Percentiles rank a stretch among this genome's conserved stretches.
These are phyloP conservation scores for Sanguinoderma infundibulare DNA, from an alignment of 1,284 basidiomycete genomes.

Conservation along the genomic window DNA sequence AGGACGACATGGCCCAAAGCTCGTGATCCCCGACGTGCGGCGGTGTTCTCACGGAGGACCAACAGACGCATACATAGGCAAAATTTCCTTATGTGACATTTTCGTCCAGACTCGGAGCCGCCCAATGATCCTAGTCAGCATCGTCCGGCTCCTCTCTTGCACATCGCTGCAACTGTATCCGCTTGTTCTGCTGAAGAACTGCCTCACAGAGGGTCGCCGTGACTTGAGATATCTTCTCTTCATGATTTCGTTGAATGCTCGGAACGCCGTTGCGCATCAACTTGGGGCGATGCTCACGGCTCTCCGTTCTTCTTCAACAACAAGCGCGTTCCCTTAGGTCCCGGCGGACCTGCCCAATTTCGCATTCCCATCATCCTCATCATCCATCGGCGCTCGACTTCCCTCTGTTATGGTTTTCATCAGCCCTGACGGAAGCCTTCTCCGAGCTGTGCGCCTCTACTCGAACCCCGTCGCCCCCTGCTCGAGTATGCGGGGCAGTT, in stretches of 20 bases:
- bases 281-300: conserved; percentile 5
- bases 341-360: not conserved
- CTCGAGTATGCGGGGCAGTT: not conserved
- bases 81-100: conserved; percentile 4
- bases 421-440: not conserved
- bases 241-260: not conserved
- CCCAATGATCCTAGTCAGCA: not conserved
- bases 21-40: conserved; percentile 4
- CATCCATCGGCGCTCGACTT: not conserved
- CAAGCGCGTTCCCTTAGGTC: not conserved
- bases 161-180: not conserved
- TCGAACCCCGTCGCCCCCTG: not conserved
- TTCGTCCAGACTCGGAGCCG: not conserved
- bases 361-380: not conserved
- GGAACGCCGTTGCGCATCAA: conserved; percentile 4
- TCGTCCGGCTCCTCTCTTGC: not conserved
- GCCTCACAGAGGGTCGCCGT: not conserved
- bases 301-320: conserved; percentile 10
- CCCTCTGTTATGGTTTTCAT: not conserved
- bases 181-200: not conserved
- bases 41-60: conserved; percentile 17
- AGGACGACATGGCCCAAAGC: conserved; percentile 4
- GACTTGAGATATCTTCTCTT: not conserved
- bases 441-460: not conserved
- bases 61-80: conserved; percentile 16